Percentiles rank a stretch among this genome's conserved stretches.
Evolutionary conservation across 805 yeast genomes (phyloP).

Genomic region (Saccharomycopsis amapae): DNA sequence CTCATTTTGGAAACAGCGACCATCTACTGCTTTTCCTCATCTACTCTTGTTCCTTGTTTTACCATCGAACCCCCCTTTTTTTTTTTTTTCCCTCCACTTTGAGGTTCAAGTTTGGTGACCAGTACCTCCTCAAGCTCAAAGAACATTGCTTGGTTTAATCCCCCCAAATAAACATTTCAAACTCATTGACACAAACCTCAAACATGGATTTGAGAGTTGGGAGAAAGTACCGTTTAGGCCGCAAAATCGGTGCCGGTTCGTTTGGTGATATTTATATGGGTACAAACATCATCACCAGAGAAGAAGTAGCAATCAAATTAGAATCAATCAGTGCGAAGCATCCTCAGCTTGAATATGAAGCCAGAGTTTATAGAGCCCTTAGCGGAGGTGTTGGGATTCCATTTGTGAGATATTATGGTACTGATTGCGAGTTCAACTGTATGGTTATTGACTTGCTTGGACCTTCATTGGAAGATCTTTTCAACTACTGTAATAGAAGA

Average conservation of each 20-base stretch:
- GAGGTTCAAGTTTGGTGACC: too few relatives aligned
- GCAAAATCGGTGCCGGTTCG: constrained; percentile 95
- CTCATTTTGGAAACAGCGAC: too few relatives aligned
- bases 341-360: constrained; percentile 95
- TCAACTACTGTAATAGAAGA: constrained; percentile 91
- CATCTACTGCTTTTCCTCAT: not conserved
- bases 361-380: constrained; percentile 87
- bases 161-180: too few relatives aligned
- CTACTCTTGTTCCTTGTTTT: not conserved
- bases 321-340: constrained; percentile 88
- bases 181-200: too few relatives aligned
- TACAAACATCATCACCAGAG: constrained; percentile 90
- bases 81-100: too few relatives aligned
- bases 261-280: constrained; percentile 95
- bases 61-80: not conserved
- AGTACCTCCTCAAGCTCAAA: too few relatives aligned
- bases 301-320: constrained; percentile 93
- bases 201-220: constrained; percentile 84
- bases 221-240: constrained; percentile 86
- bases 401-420: constrained; percentile 93
- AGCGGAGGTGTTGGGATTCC: constrained; percentile 98
- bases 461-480: constrained; percentile 89
- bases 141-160: too few relatives aligned
- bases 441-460: constrained; percentile 95
- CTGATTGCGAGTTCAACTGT: constrained; percentile 93